A percentile compares a stretch with the other conserved stretches of the same genome.
These are phyloP conservation scores for Anacardium occidentale DNA, from an alignment of 345 rosid genomes.

Conservation along the genomic window DNA sequence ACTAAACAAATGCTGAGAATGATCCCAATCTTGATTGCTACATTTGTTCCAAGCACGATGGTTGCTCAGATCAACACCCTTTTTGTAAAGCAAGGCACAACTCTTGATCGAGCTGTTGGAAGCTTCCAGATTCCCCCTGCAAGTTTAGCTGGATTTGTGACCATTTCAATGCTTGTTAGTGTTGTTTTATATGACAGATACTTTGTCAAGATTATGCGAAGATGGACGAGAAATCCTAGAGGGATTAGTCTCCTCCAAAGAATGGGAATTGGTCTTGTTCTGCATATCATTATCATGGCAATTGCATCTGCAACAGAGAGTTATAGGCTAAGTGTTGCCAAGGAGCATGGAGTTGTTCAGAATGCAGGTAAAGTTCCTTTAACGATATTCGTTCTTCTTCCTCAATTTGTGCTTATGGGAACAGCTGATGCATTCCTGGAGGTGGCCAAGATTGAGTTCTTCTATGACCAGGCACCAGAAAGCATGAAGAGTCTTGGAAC, in stretches of 20 bases:
- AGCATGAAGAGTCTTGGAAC: conserved; percentile 94
- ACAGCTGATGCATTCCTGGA: conserved; percentile 70
- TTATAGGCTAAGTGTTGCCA: conserved; percentile 53
- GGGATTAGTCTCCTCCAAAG: conserved; percentile 81
- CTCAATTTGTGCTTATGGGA: conserved; percentile 82
- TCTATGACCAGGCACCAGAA: conserved; percentile 92
- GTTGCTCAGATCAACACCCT: conserved; percentile 69
- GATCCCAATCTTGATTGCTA: conserved; percentile 69
- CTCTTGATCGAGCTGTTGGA: conserved; percentile 57
- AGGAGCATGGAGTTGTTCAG: conserved; percentile 44
- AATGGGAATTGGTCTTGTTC: conserved; percentile 63
- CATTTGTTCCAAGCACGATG: conserved; percentile 85
- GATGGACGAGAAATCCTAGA: conserved; percentile 62
- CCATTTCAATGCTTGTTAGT: conserved; percentile 56
- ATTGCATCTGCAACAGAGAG: conserved; percentile 55
- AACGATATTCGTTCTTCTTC: conserved; percentile 67
- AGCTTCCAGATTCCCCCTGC: conserved; percentile 71
- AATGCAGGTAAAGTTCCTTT: conserved; percentile 54
- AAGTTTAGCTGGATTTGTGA: conserved; percentile 60
- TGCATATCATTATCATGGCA: conserved; percentile 62
- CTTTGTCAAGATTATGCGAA: conserved; percentile 43
- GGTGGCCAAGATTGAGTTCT: conserved; percentile 80
- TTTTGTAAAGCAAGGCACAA: conserved; percentile 91
- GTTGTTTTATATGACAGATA: conserved; percentile 60
- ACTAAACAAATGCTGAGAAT: conserved; percentile 89